Evolutionary conservation across 1,139 yeast genomes (phyloP).

Genomic region (Meyerozyma carpophila): DNA sequence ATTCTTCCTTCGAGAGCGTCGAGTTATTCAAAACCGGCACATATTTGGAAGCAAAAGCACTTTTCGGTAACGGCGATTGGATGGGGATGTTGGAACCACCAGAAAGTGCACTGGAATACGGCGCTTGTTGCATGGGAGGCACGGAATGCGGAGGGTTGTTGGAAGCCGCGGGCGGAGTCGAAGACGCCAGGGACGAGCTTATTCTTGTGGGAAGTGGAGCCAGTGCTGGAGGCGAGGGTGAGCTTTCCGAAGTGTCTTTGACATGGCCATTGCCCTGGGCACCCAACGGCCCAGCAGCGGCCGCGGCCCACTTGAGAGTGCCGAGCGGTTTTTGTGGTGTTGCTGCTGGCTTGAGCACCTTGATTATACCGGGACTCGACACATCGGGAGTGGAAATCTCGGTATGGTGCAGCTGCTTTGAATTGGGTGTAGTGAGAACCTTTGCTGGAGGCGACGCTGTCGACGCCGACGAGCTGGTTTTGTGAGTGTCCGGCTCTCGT

Average conservation of each 20-base stretch:
- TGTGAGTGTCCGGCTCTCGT: background rate
- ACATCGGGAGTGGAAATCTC: background rate
- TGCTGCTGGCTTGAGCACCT: slow-evolving; percentile 62
- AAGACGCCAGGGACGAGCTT: background rate
- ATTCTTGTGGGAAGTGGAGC: background rate
- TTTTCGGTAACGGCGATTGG: background rate
- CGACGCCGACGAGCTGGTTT: background rate
- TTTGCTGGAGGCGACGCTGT: background rate
- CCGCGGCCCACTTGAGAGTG: slow-evolving; percentile 66
- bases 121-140: background rate
- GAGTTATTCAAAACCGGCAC: slow-evolving; percentile 29
- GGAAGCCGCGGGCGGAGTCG: background rate
- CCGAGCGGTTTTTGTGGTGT: slow-evolving; percentile 62
- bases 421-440: background rate
- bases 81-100: background rate
- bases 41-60: slow-evolving; percentile 11
- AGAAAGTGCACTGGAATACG: background rate
- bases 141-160: slow-evolving; percentile 2
- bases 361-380: slow-evolving; percentile 14
- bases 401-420: background rate
- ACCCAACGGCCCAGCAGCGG: slow-evolving; percentile 40
- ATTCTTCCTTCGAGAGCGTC: slow-evolving; percentile 25
- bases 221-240: background rate
- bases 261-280: background rate
- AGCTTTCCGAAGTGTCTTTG: background rate